A percentile compares a stretch with the other conserved stretches of the same genome.
phyloP scores from a whole-genome alignment of 768 basidiomycete genomes.

The Suillus bovinus region DNA sequence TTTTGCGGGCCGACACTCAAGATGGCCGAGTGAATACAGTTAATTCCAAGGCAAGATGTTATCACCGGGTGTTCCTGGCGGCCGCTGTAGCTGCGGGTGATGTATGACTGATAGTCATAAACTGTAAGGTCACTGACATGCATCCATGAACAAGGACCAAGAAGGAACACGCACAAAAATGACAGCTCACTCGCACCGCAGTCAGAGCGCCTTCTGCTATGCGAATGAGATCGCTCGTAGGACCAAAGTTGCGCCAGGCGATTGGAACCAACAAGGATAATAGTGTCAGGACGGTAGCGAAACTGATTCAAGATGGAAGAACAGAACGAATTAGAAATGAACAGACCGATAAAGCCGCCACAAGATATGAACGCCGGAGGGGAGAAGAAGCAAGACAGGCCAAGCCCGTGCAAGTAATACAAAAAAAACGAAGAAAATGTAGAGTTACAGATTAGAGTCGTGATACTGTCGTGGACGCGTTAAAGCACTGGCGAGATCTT shows the following conservation, averaged over 20 bases:
- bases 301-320: background rate
- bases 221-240: background rate
- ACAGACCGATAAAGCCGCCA: conserved; percentile 6
- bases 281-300: conserved; percentile 14
- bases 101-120: background rate
- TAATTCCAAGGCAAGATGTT: background rate
- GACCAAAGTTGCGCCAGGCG: background rate
- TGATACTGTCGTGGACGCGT: conserved; percentile 30
- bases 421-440: conserved; percentile 2
- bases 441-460: conserved; percentile 27
- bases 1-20: background rate
- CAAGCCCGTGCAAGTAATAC: conserved; percentile 4
- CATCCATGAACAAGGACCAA: background rate
- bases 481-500: conserved; percentile 15
- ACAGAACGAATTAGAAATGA: conserved; percentile 9
- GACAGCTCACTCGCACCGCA: background rate
- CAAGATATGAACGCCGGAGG: conserved; percentile 1
- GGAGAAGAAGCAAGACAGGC: conserved; percentile 2
- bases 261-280: conserved; percentile 1
- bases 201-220: background rate
- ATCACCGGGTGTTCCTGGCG: background rate
- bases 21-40: background rate
- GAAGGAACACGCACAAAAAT: background rate
- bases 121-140: conserved; percentile 3
- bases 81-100: background rate